Evolutionary conservation across 2,329 filamentous ascomycete species (phyloP).

Genomic region (Curvularia verruculosa): DNA sequence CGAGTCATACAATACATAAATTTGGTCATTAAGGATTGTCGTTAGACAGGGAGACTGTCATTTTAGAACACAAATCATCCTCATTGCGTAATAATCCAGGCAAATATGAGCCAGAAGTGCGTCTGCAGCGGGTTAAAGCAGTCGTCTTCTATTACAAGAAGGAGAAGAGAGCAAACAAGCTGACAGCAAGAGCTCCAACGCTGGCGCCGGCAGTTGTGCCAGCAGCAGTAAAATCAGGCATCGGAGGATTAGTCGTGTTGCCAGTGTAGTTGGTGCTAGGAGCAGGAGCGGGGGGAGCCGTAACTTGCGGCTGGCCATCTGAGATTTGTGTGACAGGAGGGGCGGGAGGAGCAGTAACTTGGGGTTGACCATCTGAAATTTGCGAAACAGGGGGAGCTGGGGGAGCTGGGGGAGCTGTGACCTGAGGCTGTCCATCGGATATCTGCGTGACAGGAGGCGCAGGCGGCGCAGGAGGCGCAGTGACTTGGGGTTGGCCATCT

Average conservation of each 20-base stretch:
- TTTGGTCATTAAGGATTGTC: constrained; percentile 17
- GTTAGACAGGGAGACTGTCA: constrained; percentile 2
- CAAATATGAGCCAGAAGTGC: not conserved
- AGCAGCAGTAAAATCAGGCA: constrained; percentile 40
- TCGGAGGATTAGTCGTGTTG: constrained; percentile 19
- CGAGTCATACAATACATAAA: constrained; percentile 6
- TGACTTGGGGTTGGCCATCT: constrained; percentile 7
- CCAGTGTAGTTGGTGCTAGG: constrained; percentile 13
- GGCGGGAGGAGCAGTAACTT: constrained; percentile 10
- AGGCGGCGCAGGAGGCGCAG: constrained; percentile 2
- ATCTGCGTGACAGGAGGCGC: not conserved
- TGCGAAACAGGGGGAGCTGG: not conserved
- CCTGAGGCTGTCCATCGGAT: constrained; percentile 1
- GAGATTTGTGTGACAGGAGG: not conserved
- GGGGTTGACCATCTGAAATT: not conserved
- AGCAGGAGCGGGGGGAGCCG: constrained; percentile 3
- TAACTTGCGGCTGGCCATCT: constrained; percentile 7
- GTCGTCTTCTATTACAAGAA: constrained; percentile 31
- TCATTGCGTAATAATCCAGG: constrained; percentile 8
- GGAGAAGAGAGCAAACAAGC: constrained; percentile 36
- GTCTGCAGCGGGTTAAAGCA: not conserved
- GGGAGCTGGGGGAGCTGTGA: constrained; percentile 6
- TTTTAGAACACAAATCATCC: constrained; percentile 7
- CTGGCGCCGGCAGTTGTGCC: constrained; percentile 29
- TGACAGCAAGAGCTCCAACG: constrained; percentile 36